A percentile compares a stretch with the other conserved stretches of the same genome.
phyloP scores from a whole-genome alignment of 768 basidiomycete species.

The Psilocybe sp. region DNA sequence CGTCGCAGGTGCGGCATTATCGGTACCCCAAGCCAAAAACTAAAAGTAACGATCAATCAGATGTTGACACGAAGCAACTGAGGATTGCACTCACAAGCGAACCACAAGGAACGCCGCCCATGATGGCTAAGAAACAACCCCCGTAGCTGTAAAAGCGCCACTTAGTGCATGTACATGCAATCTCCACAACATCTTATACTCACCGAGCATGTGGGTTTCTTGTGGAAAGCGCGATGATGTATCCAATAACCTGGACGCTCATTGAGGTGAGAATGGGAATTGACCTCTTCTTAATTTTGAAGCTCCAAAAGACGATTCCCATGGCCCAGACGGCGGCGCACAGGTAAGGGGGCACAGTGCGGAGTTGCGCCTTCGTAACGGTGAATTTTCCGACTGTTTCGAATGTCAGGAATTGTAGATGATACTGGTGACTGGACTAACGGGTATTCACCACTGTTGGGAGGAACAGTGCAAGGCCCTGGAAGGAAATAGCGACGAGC shows the following conservation, averaged over 20 bases:
- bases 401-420: background rate
- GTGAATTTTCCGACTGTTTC: constrained; percentile 31
- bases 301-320: constrained; percentile 27
- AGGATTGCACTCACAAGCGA: constrained; percentile 21
- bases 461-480: constrained; percentile 37
- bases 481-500: constrained; percentile 36
- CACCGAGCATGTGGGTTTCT: constrained; percentile 31
- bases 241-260: constrained; percentile 33
- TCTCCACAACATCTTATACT: background rate
- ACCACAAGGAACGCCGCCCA: constrained; percentile 31
- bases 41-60: constrained; percentile 7
- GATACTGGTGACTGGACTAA: constrained; percentile 19
- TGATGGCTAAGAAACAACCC: constrained; percentile 40
- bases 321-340: constrained; percentile 37
- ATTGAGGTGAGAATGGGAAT: constrained; percentile 29
- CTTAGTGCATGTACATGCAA: constrained; percentile 1
- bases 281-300: constrained; percentile 29
- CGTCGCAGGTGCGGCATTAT: constrained; percentile 46
- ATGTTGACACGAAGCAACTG: background rate
- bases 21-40: constrained; percentile 42
- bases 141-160: constrained; percentile 27
- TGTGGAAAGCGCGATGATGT: constrained; percentile 37
- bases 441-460: constrained; percentile 44
- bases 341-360: constrained; percentile 43
- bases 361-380: constrained; percentile 38